Evolutionary conservation across 2,329 filamentous ascomycete genomes (phyloP).

Genomic region (Catunica adiposa): DNA sequence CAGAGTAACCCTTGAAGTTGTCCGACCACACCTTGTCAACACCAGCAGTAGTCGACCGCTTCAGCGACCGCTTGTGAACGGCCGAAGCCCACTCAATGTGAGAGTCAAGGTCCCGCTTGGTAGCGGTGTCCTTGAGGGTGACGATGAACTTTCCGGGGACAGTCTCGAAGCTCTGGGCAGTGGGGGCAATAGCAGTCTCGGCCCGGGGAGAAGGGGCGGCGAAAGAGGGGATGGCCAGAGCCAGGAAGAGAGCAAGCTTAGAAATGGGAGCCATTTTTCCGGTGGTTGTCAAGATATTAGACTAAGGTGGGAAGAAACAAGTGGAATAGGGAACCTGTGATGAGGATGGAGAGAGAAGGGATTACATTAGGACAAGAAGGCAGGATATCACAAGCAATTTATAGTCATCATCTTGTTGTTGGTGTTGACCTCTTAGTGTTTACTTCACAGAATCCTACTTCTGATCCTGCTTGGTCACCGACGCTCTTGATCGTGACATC

Average conservation of each 20-base stretch:
- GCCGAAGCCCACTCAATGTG: conserved; percentile 22
- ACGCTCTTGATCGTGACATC: too few relatives aligned
- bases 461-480: too few relatives aligned
- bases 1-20: conserved; percentile 25
- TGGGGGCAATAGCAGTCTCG: not conserved
- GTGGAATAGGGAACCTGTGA: not conserved
- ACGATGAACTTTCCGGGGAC: conserved; percentile 28
- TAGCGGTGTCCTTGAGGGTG: conserved; percentile 25
- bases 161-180: conserved; percentile 2
- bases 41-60: conserved; percentile 21
- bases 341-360: not conserved
- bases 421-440: too few relatives aligned
- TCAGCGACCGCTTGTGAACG: conserved; percentile 21
- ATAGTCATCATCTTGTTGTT: too few relatives aligned
- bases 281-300: not conserved
- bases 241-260: conserved; percentile 3
- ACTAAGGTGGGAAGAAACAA: not conserved
- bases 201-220: conserved; percentile 8
- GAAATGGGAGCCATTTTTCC: conserved; percentile 9
- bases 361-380: too few relatives aligned
- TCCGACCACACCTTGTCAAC: conserved; percentile 21
- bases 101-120: conserved; percentile 20
- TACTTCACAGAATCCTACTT: too few relatives aligned
- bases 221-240: conserved; percentile 5
- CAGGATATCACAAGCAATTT: too few relatives aligned